A percentile compares a stretch with the other conserved stretches of the same genome.
Conservation (phyloP, 2,329 filamentous ascomycete species). For the Pseudocercospora macadamiae region DNA sequence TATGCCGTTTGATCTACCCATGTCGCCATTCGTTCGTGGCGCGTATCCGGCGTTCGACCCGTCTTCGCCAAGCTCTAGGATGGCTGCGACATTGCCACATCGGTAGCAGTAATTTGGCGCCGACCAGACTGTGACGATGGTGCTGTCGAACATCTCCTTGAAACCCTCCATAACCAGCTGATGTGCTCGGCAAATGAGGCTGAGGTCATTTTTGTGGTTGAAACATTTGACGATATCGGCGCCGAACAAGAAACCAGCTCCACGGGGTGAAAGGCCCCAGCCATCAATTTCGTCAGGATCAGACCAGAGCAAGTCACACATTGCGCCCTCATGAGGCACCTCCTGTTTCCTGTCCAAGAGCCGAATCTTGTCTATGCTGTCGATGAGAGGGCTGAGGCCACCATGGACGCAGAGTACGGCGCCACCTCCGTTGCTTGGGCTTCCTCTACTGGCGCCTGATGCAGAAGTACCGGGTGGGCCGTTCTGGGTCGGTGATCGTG, state of each 20-base stretch:
- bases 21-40: conserved; percentile 68
- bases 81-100: conserved; percentile 96
- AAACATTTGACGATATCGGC: conserved; percentile 94
- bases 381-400: conserved; percentile 85
- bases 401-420: conserved; percentile 96
- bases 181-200: conserved; percentile 88
- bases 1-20: conserved; percentile 50
- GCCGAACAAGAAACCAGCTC: conserved; percentile 93
- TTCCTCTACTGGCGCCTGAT: conserved; percentile 66
- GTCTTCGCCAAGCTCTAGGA: conserved; percentile 90
- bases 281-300: conserved; percentile 98
- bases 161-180: conserved; percentile 99
- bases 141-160: conserved; percentile 97
- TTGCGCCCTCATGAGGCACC: conserved; percentile 95
- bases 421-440: conserved; percentile 66
- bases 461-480: conserved; percentile 81
- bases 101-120: conserved; percentile 68
- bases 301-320: conserved; percentile 98
- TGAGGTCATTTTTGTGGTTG: conserved; percentile 91
- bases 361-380: conserved; percentile 93
- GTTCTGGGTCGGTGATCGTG: conserved; percentile 40
- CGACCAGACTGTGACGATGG: conserved; percentile 92
- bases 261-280: conserved; percentile 91
- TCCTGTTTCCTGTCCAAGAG: conserved; percentile 96
- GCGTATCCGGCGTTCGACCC: conserved; percentile 56